These are phyloP conservation scores for Cytospora mali DNA, from an alignment of 2,329 filamentous ascomycete species.

Conservation along the genomic window DNA sequence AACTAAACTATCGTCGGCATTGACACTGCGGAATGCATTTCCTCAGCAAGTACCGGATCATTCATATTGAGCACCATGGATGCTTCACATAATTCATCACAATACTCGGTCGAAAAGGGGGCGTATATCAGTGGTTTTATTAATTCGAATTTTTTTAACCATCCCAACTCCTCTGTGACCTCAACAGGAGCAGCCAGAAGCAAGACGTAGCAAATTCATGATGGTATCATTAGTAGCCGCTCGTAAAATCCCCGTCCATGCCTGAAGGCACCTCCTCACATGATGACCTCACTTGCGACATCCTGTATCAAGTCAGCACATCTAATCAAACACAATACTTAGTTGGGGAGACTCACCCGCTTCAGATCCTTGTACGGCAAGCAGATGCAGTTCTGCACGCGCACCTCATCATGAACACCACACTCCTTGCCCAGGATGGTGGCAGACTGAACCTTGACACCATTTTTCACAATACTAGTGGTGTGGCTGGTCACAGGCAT, in stretches of 20 bases:
- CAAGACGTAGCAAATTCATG: background rate
- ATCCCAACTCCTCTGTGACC: no score
- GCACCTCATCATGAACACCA: slow-evolving; percentile 86
- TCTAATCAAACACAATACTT: background rate
- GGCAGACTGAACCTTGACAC: slow-evolving; percentile 97
- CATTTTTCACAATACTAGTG: slow-evolving; percentile 95
- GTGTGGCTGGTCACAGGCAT: slow-evolving; percentile 85
- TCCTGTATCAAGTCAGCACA: slow-evolving; percentile 54
- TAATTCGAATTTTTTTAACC: background rate
- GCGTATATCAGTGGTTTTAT: background rate
- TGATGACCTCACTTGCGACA: slow-evolving; percentile 81
- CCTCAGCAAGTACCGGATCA: no score
- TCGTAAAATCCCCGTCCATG: background rate
- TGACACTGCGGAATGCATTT: no score
- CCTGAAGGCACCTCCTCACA: slow-evolving; percentile 4
- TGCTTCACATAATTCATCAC: no score
- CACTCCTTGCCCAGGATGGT: slow-evolving; percentile 98
- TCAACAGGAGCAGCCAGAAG: background rate
- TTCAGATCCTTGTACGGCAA: slow-evolving; percentile 98
- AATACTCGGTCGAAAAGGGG: background rate
- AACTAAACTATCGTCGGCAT: no score
- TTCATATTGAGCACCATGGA: no score
- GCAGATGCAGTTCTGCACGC: slow-evolving; percentile 97
- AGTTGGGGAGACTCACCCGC: slow-evolving; percentile 63
- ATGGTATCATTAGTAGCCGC: slow-evolving; percentile 21